phyloP scores from a whole-genome alignment of 441 rosid species.

The Manihot esculenta region DNA sequence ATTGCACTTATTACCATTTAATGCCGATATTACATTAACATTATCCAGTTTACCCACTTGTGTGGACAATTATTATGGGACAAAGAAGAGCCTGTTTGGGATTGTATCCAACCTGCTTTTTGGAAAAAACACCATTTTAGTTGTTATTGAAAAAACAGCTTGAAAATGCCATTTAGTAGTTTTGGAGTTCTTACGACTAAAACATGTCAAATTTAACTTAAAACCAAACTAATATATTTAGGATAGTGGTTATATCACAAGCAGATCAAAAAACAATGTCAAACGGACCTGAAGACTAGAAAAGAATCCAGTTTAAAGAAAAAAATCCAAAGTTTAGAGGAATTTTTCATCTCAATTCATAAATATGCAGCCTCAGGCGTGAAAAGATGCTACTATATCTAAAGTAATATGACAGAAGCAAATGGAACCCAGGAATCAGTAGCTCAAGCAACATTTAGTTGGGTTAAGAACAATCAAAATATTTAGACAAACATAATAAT shows the following conservation, averaged over 20 bases:
- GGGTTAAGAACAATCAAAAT: not conserved
- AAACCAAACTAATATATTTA: too few relatives aligned
- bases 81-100: not conserved
- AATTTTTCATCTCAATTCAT: not conserved
- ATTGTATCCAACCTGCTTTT: too few relatives aligned
- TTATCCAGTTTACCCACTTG: not conserved
- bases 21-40: too few relatives aligned
- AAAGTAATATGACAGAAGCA: not conserved
- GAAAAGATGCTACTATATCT: not conserved
- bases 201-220: too few relatives aligned
- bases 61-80: not conserved
- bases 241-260: too few relatives aligned
- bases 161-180: too few relatives aligned
- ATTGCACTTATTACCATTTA: not conserved
- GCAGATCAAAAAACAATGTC: too few relatives aligned
- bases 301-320: not conserved
- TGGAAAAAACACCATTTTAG: too few relatives aligned
- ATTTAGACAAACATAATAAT: not conserved
- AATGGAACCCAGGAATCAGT: not conserved
- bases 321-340: too few relatives aligned
- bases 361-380: not conserved
- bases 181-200: too few relatives aligned
- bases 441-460: not conserved
- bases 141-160: too few relatives aligned
- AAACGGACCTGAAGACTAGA: not conserved